phyloP scores from a whole-genome alignment of 2,329 filamentous ascomycete genomes.

The Chlorencoelia australis region DNA sequence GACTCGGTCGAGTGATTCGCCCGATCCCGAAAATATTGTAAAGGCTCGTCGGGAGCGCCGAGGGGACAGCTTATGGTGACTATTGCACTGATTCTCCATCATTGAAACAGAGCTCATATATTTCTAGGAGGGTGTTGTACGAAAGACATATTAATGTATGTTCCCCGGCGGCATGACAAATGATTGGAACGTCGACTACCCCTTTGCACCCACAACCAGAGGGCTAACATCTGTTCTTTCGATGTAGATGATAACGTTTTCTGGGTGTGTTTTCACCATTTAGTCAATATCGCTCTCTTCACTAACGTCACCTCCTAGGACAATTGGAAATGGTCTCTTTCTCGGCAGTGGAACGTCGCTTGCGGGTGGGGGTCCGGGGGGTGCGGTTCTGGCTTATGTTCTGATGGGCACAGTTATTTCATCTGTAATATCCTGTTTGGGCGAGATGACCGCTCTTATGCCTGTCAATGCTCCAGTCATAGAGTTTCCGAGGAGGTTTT shows the following conservation, averaged over 20 bases:
- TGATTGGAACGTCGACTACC: too few relatives aligned
- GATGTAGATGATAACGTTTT: slow-evolving; percentile 35
- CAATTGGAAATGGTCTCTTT: slow-evolving; percentile 34
- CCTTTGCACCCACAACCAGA: too few relatives aligned
- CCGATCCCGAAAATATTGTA: slow-evolving; percentile 17
- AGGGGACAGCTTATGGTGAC: slow-evolving; percentile 23
- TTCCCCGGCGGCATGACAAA: background rate
- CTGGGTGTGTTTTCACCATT: slow-evolving; percentile 27
- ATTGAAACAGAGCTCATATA: slow-evolving; percentile 6
- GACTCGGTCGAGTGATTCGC: slow-evolving; percentile 14
- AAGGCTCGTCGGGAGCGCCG: slow-evolving; percentile 19
- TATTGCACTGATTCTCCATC: background rate
- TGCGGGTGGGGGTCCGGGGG: slow-evolving; percentile 32
- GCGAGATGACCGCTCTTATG: slow-evolving; percentile 32
- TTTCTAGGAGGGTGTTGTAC: slow-evolving; percentile 30
- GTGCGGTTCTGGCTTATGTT: slow-evolving; percentile 31
- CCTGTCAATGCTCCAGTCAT: slow-evolving; percentile 32
- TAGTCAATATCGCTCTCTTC: too few relatives aligned
- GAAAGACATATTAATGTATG: slow-evolving; percentile 33
- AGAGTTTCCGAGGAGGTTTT: slow-evolving; percentile 30
- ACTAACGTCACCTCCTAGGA: too few relatives aligned
- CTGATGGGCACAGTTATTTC: slow-evolving; percentile 35
- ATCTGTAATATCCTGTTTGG: slow-evolving; percentile 33
- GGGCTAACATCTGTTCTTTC: slow-evolving; percentile 5
- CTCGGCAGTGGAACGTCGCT: slow-evolving; percentile 32